Percentiles rank a stretch among this genome's conserved stretches.
Conservation (phyloP, 2,329 filamentous ascomycete genomes). For the Cytospora mali region DNA sequence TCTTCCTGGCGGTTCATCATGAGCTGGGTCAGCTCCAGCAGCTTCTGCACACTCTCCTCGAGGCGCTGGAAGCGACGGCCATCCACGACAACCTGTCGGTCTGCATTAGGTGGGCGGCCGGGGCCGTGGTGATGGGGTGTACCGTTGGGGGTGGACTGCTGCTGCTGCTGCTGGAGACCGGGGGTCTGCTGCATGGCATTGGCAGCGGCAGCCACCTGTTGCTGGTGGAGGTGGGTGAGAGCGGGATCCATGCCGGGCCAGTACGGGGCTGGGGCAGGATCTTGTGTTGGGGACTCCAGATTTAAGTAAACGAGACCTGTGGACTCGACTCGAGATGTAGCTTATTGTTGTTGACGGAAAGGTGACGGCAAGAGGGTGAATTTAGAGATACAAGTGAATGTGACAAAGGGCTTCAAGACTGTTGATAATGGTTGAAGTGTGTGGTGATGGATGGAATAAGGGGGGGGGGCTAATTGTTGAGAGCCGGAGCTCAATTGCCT, state of each 20-base stretch:
- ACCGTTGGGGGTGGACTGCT: conserved; percentile 5
- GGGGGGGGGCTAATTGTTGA: not conserved
- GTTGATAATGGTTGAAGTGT: not conserved
- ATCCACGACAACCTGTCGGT: conserved; percentile 26
- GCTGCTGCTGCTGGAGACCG: conserved; percentile 17
- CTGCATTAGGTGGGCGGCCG: conserved; percentile 24
- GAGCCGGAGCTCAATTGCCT: conserved; percentile 2
- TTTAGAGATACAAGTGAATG: not conserved
- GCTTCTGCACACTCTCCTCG: conserved; percentile 26
- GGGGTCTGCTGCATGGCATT: conserved; percentile 23
- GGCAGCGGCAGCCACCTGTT: conserved; percentile 23
- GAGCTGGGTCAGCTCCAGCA: conserved; percentile 30
- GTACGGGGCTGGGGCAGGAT: not conserved
- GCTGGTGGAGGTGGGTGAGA: conserved; percentile 23
- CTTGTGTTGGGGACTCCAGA: not conserved
- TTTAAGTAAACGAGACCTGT: not conserved
- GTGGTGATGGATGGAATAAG: not conserved
- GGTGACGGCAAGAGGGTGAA: not conserved
- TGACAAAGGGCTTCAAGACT: not conserved
- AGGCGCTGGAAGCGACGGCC: conserved; percentile 28
- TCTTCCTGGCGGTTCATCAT: conserved; percentile 30
- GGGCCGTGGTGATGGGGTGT: conserved; percentile 18
- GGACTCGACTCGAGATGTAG: not conserved
- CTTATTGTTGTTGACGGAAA: not conserved
- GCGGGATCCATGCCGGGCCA: conserved; percentile 23